Base-by-base conservation (phyloP, 192 early-diverging fungal species). In the Jimgerdemannia flammicorona region DNA sequence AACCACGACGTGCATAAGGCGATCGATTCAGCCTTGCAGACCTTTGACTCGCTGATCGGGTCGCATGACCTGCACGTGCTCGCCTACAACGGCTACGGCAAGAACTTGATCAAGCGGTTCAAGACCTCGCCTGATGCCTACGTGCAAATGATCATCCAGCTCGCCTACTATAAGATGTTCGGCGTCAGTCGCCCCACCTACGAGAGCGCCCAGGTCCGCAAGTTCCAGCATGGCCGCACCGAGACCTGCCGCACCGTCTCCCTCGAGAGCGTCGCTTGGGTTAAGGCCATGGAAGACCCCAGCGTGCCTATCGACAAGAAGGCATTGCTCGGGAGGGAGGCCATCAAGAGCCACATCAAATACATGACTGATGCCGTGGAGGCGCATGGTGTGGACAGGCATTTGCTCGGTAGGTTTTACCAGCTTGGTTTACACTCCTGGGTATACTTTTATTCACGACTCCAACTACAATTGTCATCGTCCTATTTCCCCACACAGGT, bases 91-190 rank as follows among this genome's bases (percentile, higher is more conserved):
- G 93, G 91, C 29, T 97, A 95, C 84, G 98, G 98, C 77, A 99
- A 99, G 90, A 91, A 95, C 77, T 73, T 89, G 78, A 97, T 98
- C 88, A 99, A 99, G 85, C 82, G 82, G 74, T 91, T 93, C 72
- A 88, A 87, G 70, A 88, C 84, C 72, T 94, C 93, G 20, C 93
- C 93, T 11, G 93, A 95, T 74, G 92, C 91, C 43, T 95, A 87
- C 75, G 88, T 88, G 40, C 93, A 94, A 76, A 96, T 99, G 96
- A 90, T 93, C 65, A 96, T 98, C 74, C 98, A 99, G 87, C 87
- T 98, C 42, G 98, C 95, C 18, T 97, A 98, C 86, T 96, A 89
- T 83, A 95, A 95, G 82, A 91, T 95, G 82, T 90, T 95, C 76
- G 95, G 95, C 43, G 79, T 80, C 11, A 89, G 80, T 68, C 80